A percentile compares a stretch with the other conserved stretches of the same genome.
Conservation (phyloP, 2,329 filamentous ascomycete genomes). For the Arthrobotrys entomopaga region DNA sequence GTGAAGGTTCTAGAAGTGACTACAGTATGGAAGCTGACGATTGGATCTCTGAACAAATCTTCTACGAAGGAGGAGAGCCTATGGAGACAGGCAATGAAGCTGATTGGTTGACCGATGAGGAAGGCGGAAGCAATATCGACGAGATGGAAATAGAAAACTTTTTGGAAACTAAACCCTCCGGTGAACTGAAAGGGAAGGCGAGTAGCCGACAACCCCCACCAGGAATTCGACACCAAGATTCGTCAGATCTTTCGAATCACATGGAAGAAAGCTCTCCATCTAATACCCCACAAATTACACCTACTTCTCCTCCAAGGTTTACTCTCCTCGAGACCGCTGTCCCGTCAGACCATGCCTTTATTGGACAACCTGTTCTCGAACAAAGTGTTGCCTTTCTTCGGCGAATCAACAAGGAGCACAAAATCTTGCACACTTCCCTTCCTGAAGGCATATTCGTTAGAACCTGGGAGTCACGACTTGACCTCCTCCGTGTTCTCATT, state of each 20-base stretch:
- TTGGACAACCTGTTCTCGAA: constrained; percentile 48
- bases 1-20: constrained; percentile 60
- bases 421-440: constrained; percentile 68
- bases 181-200: neutral
- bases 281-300: constrained; percentile 2
- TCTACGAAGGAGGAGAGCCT: constrained; percentile 64
- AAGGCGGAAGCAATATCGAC: constrained; percentile 60
- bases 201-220: neutral
- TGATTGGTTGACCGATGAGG: constrained; percentile 63
- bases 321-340: constrained; percentile 63
- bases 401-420: constrained; percentile 69
- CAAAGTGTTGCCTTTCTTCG: constrained; percentile 62
- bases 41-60: constrained; percentile 61
- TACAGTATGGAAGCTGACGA: constrained; percentile 58
- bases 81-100: constrained; percentile 64
- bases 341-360: constrained; percentile 64
- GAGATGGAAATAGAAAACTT: constrained; percentile 44
- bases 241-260: neutral
- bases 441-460: constrained; percentile 70
- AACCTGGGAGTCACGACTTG: constrained; percentile 70
- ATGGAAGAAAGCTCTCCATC: neutral
- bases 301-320: constrained; percentile 60
- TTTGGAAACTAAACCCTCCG: constrained; percentile 13
- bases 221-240: neutral
- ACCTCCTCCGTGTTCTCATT: constrained; percentile 70